These are phyloP conservation scores for Lizanozyma gosingica DNA, from an alignment of 1,139 yeast genomes.

Conservation along the genomic window DNA sequence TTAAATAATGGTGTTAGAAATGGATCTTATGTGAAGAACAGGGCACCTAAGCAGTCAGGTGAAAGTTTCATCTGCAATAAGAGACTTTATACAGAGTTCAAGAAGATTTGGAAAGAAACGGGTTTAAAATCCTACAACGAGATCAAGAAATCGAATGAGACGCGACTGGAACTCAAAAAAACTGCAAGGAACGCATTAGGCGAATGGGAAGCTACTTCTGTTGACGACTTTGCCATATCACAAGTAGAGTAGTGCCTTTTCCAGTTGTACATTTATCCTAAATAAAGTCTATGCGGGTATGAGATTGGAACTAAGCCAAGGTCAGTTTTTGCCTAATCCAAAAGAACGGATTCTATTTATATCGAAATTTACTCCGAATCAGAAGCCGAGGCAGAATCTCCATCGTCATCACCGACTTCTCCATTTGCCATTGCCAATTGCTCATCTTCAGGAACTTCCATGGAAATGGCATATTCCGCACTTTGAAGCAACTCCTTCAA, in stretches of 20 bases:
- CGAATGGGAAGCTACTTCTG: slow-evolving; percentile 23
- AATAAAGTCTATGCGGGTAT: no score
- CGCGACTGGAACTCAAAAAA: slow-evolving; percentile 17
- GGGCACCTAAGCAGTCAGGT: slow-evolving; percentile 37
- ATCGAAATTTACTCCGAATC: slow-evolving; percentile 18
- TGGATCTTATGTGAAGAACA: slow-evolving; percentile 38
- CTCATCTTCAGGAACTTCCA: slow-evolving; percentile 26
- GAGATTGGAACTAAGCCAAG: no score
- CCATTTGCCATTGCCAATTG: slow-evolving; percentile 16
- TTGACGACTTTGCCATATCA: slow-evolving; percentile 27
- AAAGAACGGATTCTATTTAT: no score
- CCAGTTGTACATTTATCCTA: no score
- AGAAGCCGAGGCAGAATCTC: slow-evolving; percentile 26
- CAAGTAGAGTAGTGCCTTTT: no score
- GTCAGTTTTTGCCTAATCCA: no score
- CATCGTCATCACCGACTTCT: slow-evolving; percentile 15
- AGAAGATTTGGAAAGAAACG: slow-evolving; percentile 9
- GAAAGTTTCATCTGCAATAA: slow-evolving; percentile 32
- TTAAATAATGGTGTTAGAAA: slow-evolving; percentile 46
- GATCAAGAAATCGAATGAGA: slow-evolving; percentile 16
- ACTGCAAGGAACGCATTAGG: slow-evolving; percentile 15
- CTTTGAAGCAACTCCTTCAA: slow-evolving; percentile 61
- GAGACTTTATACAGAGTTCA: slow-evolving; percentile 12
- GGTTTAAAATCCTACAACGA: slow-evolving; percentile 13
- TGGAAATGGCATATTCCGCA: slow-evolving; percentile 64